Evolutionary conservation across 2,329 filamentous ascomycete genomes (phyloP), one percentile per base, ranked within the genome.

Genomic region (Coniochaeta pulveracea): DNA sequence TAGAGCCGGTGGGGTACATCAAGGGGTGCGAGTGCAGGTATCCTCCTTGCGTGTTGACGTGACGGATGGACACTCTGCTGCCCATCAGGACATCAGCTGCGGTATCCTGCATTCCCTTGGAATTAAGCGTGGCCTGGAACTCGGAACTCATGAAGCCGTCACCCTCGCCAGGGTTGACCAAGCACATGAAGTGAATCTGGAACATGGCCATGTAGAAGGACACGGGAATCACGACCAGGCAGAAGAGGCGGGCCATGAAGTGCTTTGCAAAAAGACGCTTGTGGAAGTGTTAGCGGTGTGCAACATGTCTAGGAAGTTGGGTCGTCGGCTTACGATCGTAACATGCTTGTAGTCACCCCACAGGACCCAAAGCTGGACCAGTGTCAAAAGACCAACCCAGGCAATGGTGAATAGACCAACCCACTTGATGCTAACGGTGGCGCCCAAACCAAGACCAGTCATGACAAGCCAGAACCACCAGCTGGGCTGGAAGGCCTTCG

Each of bases 91-190:
- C 81, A 59, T 98, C 88, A 19, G 84, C 91, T 2, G 91, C 81
- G 5, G 93, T 86, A 57, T 93, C 86, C 53, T 85, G 80, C 91
- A 98, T 98, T 34, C 75, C 79, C 67, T 96, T 98, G 49, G 78
- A 88, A 63, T 96, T 98, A 44, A 98, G 68, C 3, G 91, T 96
- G 19, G 91, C 83, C 63, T 98, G 91, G 66, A 98, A 98, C 54
- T 98, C 91, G 35, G 89, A 94, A 52, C 88, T 95, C 91, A 98
- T 98, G 67, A 98, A 98, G 35, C 91, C 91, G 57, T 98, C 91
- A 35, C 91, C 91, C 34, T 98, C 91, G 39, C 91, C 91, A 18
- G 91, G 91, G 61, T 98, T 98, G 39, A 80, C 74, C 26, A 98
- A 72, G 65, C 85, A 93, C 45, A 88, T 46, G 60, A 98, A 98